These are phyloP conservation scores for Arabidopsis lyrata DNA, from an alignment of 441 rosid genomes.

Conservation along the genomic window DNA sequence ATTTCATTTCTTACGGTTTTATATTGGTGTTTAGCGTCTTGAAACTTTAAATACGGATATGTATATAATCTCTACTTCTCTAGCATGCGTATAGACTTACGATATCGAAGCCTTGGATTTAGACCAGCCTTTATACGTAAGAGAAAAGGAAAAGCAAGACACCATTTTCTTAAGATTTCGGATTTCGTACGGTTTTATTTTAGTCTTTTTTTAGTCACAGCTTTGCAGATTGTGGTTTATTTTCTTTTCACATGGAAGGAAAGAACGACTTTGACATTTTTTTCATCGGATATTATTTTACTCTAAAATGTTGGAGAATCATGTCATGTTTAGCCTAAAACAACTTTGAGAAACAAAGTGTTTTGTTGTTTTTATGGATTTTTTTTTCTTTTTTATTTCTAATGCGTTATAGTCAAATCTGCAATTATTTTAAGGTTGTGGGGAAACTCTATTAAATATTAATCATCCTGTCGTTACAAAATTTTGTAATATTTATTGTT, in stretches of 20 bases:
- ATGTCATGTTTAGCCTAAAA: too few species aligned
- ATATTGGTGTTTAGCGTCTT: background rate
- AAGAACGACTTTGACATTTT: too few species aligned
- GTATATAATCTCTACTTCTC: slow-evolving; percentile 8
- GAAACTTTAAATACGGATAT: slow-evolving; percentile 18
- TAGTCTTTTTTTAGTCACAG: background rate
- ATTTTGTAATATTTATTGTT: background rate
- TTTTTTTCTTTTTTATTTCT: background rate
- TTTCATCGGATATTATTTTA: too few species aligned
- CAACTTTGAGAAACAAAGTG: too few species aligned
- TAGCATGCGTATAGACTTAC: slow-evolving; percentile 11
- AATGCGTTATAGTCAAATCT: too few species aligned
- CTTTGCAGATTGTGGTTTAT: background rate
- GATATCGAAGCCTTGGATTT: background rate
- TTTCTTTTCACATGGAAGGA: too few species aligned
- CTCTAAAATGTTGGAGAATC: too few species aligned
- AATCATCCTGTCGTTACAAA: too few species aligned
- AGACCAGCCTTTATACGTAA: slow-evolving; percentile 1
- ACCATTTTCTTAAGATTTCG: background rate
- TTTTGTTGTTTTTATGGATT: too few species aligned
- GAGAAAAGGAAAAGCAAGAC: background rate
- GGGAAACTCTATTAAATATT: too few species aligned
- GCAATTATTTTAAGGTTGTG: too few species aligned
- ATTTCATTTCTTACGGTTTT: background rate
- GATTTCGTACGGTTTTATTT: background rate